Conservation (phyloP, 768 basidiomycete genomes). For the Macrocybe gigantea region DNA sequence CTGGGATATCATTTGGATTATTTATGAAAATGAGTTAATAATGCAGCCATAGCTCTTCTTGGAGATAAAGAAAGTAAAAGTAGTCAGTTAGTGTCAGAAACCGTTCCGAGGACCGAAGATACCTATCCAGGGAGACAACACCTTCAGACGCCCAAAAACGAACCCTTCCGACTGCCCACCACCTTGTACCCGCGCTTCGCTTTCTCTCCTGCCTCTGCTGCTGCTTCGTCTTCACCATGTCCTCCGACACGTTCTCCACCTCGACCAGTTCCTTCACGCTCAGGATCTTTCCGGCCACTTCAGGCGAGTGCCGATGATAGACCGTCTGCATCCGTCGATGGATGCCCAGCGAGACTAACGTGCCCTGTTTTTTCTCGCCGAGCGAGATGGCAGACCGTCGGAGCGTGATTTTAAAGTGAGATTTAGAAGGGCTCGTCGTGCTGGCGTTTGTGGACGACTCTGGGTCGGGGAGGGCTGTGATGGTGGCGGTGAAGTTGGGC, state of each 20-base stretch:
- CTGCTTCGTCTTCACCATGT: slow-evolving; percentile 61
- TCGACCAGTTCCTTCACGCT: slow-evolving; percentile 85
- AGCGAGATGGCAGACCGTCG: slow-evolving; percentile 84
- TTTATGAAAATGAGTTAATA: no score
- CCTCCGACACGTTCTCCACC: slow-evolving; percentile 76
- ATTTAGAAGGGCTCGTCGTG: slow-evolving; percentile 23
- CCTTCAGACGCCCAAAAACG: no score
- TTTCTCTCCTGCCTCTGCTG: slow-evolving; percentile 64
- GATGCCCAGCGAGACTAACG: slow-evolving; percentile 78
- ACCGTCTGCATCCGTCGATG: slow-evolving; percentile 82
- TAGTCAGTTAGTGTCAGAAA: no score
- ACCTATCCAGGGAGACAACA: no score
- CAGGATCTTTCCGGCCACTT: slow-evolving; percentile 82
- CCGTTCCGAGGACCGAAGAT: no score
- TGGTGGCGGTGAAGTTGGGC: no score
- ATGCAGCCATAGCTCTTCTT: no score
- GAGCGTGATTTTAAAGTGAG: slow-evolving; percentile 89
- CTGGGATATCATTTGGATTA: no score
- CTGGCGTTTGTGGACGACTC: no score
- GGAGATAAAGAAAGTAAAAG: no score
- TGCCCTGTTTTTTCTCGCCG: slow-evolving; percentile 62
- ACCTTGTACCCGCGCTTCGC: slow-evolving; percentile 67
- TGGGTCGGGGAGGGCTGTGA: no score
- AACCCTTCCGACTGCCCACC: slow-evolving; percentile 24
- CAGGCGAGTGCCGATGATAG: slow-evolving; percentile 67